Evolutionary conservation across 2,329 filamentous ascomycete species (phyloP), one percentile per base, ranked within the genome.

Genomic region (Calonectria montana): DNA sequence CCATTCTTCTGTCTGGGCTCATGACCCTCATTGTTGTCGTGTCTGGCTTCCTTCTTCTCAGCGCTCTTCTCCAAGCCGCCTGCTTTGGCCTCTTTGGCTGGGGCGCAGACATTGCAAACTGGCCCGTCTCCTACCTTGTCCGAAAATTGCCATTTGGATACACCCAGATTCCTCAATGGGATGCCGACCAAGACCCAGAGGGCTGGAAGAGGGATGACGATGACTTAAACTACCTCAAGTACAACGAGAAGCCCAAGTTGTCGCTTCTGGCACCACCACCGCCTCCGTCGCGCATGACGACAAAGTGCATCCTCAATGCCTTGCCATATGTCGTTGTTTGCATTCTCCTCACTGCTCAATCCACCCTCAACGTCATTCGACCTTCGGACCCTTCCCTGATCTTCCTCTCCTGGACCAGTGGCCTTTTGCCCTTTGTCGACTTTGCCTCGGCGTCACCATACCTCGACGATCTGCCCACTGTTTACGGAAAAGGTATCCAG

Each of bases 341-440:
- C 25, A 72, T 78, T 47, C 71, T 77, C 2, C 71, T 82, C 18
- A 74, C 77, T 4, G 76, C 74, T 5, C 81, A 82, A 41, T 70
- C 75, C 45, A 74, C 76, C 12, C 63, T 80, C 9, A 67, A 73
- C 1, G 15, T 80, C 1, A 16, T 82, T 13, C 77, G 82, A n/a
- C 82, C 82, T 1, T 71, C 75, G 41, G 82, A 83, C 25, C 75
- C 77, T 31, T 82, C 82, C 3, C 65, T 83, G 29, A 80, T 75
- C 1, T 83, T 83, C 67, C 76, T 83, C 50, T 83, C 82, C 0
- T 83, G 82, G 82, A 83, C 82, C 0, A 75, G 78, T 6, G 77
- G 77, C 1, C 74, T 83, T 5, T 71, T 83, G 13, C 82, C 82
- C 0, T 81, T 83, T 25, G 72, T 83, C 29, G 82, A 83, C 47